phyloP scores from a whole-genome alignment of 768 basidiomycete species.

The Pleurotus sapidus region DNA sequence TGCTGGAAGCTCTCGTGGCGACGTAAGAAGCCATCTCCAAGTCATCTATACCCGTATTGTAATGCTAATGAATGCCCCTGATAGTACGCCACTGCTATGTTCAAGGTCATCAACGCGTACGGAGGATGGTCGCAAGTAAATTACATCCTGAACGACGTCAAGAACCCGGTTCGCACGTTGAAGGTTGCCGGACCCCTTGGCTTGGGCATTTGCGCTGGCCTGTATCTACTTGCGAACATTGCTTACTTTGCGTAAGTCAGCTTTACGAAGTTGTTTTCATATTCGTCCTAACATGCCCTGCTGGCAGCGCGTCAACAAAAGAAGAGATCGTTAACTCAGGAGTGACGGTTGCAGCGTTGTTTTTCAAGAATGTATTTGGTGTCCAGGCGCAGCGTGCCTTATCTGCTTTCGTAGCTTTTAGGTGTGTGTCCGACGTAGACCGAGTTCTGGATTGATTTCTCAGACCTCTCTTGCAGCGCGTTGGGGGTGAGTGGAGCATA shows the following conservation, averaged over 20 bases:
- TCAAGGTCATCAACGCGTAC: slow-evolving; percentile 48
- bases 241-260: slow-evolving; percentile 46
- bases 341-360: slow-evolving; percentile 55
- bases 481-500: neutral
- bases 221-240: slow-evolving; percentile 57
- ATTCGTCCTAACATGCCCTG: no score
- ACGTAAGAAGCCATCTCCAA: slow-evolving; percentile 26
- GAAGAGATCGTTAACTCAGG: slow-evolving; percentile 44
- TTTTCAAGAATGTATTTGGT: slow-evolving; percentile 61
- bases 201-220: slow-evolving; percentile 45
- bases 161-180: slow-evolving; percentile 56
- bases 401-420: slow-evolving; percentile 54
- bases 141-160: slow-evolving; percentile 60
- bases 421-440: slow-evolving; percentile 24
- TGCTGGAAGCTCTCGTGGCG: slow-evolving; percentile 45
- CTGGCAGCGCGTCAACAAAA: slow-evolving; percentile 37
- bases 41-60: neutral
- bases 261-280: neutral
- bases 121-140: slow-evolving; percentile 56
- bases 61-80: neutral
- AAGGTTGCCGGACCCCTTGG: slow-evolving; percentile 62
- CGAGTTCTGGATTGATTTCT: neutral
- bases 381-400: slow-evolving; percentile 47
- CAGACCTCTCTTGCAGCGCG: neutral
- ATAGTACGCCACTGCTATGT: slow-evolving; percentile 59